Percentiles rank a stretch among this genome's conserved stretches.
Conservation (phyloP, 163 green algal genomes). For the Chloroidium sp. region DNA sequence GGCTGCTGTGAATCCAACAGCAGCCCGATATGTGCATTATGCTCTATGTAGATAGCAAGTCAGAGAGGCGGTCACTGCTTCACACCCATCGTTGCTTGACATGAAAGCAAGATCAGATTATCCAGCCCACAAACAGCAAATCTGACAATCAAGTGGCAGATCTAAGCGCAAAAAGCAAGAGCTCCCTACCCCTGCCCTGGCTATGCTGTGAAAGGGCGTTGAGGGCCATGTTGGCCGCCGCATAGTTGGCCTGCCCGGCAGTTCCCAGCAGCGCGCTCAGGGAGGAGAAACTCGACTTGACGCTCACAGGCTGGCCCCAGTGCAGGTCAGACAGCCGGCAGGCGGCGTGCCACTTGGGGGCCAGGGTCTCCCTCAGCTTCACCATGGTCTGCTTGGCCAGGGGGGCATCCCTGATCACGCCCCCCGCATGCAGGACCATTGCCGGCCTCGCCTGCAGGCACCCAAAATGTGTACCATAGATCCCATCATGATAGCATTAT, state of each 20-base stretch:
- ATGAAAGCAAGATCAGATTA: no score
- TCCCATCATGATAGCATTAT: no score
- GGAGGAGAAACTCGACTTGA: slow-evolving; percentile 31
- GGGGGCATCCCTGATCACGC: slow-evolving; percentile 43
- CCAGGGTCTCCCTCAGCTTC: slow-evolving; percentile 24
- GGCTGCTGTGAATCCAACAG: no score
- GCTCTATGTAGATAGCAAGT: no score
- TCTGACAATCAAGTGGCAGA: no score
- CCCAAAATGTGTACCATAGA: background rate
- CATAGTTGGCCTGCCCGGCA: slow-evolving; percentile 41
- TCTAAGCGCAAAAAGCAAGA: no score
- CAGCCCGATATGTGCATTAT: no score
- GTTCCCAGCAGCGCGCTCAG: slow-evolving; percentile 32
- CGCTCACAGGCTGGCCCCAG: background rate
- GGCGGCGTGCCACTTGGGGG: slow-evolving; percentile 33
- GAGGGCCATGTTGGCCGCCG: slow-evolving; percentile 35
- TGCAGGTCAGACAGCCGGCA: slow-evolving; percentile 16
- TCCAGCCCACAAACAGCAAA: no score
- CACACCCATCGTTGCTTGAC: no score
- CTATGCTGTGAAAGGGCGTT: slow-evolving; percentile 19
- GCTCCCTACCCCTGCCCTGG: background rate
- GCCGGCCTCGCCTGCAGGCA: background rate
- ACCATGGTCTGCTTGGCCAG: slow-evolving; percentile 22
- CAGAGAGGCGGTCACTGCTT: no score
- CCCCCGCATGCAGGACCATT: slow-evolving; percentile 52